Conservation (phyloP, 768 basidiomycete genomes). For the Russula ochroleuca region DNA sequence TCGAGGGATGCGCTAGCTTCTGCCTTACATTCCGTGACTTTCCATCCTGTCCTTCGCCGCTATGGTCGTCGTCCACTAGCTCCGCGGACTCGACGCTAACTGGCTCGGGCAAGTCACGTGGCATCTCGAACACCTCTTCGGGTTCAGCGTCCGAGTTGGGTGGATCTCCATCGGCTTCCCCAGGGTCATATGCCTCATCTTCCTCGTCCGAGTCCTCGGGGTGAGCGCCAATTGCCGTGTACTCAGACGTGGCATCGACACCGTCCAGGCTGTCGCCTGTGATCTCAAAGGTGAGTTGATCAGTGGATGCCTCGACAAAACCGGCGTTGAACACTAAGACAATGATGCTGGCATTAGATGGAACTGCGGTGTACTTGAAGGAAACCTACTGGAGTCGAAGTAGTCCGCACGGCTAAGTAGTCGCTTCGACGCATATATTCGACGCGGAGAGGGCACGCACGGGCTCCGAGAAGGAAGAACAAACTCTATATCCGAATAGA, state of each 20-base stretch:
- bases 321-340: constrained; percentile 65
- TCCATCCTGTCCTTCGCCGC: constrained; percentile 12
- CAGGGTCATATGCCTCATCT: constrained; percentile 39
- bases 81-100: constrained; percentile 5
- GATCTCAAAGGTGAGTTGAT: constrained; percentile 32
- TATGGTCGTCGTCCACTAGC: neutral
- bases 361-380: neutral
- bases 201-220: constrained; percentile 52
- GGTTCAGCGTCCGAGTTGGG: constrained; percentile 21
- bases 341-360: constrained; percentile 1
- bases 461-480: constrained; percentile 52
- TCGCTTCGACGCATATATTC: constrained; percentile 65
- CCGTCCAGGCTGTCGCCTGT: constrained; percentile 23
- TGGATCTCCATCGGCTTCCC: constrained; percentile 19
- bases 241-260: constrained; percentile 46
- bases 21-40: constrained; percentile 33
- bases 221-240: constrained; percentile 36
- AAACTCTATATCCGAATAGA: constrained; percentile 83
- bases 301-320: constrained; percentile 55
- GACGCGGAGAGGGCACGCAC: constrained; percentile 37
- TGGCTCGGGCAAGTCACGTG: constrained; percentile 4
- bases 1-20: constrained; percentile 40
- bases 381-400: constrained; percentile 57
- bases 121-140: constrained; percentile 14
- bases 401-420: constrained; percentile 71